These are phyloP conservation scores for Lithohypha guttulata DNA, from an alignment of 2,329 filamentous ascomycete species.

Conservation along the genomic window DNA sequence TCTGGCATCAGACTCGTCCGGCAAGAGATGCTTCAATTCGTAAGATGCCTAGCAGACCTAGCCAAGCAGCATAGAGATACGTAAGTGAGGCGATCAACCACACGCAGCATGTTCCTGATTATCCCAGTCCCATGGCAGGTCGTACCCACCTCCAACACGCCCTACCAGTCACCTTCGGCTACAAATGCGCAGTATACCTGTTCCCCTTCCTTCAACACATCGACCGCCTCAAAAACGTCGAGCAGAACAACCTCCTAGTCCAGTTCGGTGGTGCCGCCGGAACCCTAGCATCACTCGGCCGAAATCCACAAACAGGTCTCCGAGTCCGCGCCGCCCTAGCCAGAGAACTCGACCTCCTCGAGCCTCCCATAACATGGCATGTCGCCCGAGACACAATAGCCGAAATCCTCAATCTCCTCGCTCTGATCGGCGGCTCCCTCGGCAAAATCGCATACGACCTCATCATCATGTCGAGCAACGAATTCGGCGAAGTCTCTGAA, in stretches of 20 bases:
- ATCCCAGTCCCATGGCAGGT: slow-evolving; percentile 41
- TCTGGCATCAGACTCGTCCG: slow-evolving; percentile 40
- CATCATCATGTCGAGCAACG: slow-evolving; percentile 49
- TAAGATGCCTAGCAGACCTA: slow-evolving; percentile 33
- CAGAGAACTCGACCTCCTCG: slow-evolving; percentile 35
- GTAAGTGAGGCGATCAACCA: neutral
- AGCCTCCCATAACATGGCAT: slow-evolving; percentile 49
- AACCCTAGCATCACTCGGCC: slow-evolving; percentile 43
- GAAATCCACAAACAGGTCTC: slow-evolving; percentile 35
- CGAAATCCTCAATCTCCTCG: slow-evolving; percentile 44
- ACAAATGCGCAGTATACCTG: slow-evolving; percentile 47
- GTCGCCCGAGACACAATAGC: slow-evolving; percentile 45
- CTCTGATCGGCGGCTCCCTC: slow-evolving; percentile 42
- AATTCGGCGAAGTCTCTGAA: slow-evolving; percentile 45
- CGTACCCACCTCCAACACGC: slow-evolving; percentile 50
- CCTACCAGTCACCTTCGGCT: slow-evolving; percentile 46
- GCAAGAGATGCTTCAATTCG: slow-evolving; percentile 34
- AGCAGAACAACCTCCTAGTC: slow-evolving; percentile 38
- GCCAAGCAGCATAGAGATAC: slow-evolving; percentile 40
- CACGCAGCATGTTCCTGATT: neutral
- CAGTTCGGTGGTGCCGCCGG: slow-evolving; percentile 49
- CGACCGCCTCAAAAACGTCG: slow-evolving; percentile 38
- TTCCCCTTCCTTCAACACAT: slow-evolving; percentile 40
- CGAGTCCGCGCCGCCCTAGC: slow-evolving; percentile 41
- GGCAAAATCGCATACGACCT: slow-evolving; percentile 48